A percentile compares a stretch with the other conserved stretches of the same genome.
Conservation (phyloP, 1,139 yeast genomes). For the Zygosaccharomyces sapae region DNA sequence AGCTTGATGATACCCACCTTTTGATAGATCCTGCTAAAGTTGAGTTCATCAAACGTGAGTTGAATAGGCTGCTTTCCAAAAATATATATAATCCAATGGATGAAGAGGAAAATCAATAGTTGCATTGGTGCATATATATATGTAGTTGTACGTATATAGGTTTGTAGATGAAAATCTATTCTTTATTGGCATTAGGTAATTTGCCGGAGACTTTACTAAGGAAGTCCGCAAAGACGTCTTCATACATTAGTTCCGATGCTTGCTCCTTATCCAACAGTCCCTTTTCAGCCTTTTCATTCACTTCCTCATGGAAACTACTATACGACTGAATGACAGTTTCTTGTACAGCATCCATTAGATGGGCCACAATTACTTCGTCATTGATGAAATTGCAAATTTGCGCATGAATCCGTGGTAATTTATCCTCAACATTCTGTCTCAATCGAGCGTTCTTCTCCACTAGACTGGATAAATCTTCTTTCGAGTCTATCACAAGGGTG, state of each 20-base stretch:
- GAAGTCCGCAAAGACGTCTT: slow-evolving; percentile 28
- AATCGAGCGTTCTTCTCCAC: slow-evolving; percentile 34
- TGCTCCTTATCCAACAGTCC: slow-evolving; percentile 26
- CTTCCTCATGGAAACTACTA: slow-evolving; percentile 40
- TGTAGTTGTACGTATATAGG: neutral
- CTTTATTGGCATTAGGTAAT: slow-evolving; percentile 9
- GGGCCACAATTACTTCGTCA: slow-evolving; percentile 45
- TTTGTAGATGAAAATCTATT: neutral
- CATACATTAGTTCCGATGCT: slow-evolving; percentile 27
- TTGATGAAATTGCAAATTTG: slow-evolving; percentile 47
- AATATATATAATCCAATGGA: slow-evolving; percentile 84
- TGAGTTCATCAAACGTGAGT: slow-evolving; percentile 67
- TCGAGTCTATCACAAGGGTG: slow-evolving; percentile 17
- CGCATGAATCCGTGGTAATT: slow-evolving; percentile 52
- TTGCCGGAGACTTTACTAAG: slow-evolving; percentile 18
- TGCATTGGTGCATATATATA: neutral
- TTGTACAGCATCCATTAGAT: slow-evolving; percentile 56
- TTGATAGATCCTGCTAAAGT: slow-evolving; percentile 75
- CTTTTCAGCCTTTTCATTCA: slow-evolving; percentile 28
- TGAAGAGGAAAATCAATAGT: slow-evolving; percentile 47
- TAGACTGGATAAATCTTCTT: slow-evolving; percentile 9
- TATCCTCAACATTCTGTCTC: slow-evolving; percentile 47
- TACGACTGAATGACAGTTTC: slow-evolving; percentile 51
- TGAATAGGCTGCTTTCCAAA: slow-evolving; percentile 69
- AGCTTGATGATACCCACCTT: slow-evolving; percentile 85